These are phyloP conservation scores for Trametes coccinea DNA, from an alignment of 768 basidiomycete genomes.

Conservation along the genomic window DNA sequence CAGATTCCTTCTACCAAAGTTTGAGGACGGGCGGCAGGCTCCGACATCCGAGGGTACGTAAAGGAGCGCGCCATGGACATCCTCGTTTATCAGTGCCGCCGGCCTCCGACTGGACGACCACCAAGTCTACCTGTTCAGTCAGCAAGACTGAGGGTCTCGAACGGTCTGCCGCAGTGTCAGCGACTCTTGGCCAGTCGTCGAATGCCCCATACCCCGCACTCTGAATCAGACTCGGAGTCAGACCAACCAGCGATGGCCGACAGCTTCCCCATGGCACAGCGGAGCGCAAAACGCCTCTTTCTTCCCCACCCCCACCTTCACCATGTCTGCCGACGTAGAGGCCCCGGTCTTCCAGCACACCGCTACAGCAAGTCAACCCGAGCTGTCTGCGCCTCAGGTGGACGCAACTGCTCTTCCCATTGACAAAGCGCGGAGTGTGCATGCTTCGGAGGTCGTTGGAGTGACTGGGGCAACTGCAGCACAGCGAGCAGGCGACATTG, in stretches of 20 bases:
- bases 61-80: neutral
- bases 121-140: neutral
- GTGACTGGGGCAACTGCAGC: neutral
- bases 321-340: neutral
- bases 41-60: neutral
- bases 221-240: no score
- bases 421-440: neutral
- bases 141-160: conserved; percentile 1
- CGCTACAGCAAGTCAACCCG: neutral
- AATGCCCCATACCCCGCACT: neutral
- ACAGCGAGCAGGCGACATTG: neutral
- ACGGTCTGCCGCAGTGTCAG: neutral
- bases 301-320: neutral
- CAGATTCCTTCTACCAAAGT: no score
- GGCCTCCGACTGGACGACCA: neutral
- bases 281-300: neutral
- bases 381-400: no score
- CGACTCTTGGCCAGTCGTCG: neutral
- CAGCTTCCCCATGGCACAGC: neutral
- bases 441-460: neutral
- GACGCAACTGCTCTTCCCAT: no score
- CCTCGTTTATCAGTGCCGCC: conserved; percentile 4
- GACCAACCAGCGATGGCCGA: neutral
- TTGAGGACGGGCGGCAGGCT: neutral
- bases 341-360: neutral